phyloP scores from a whole-genome alignment of 2,329 filamentous ascomycete species.

The Cytospora piceae region DNA sequence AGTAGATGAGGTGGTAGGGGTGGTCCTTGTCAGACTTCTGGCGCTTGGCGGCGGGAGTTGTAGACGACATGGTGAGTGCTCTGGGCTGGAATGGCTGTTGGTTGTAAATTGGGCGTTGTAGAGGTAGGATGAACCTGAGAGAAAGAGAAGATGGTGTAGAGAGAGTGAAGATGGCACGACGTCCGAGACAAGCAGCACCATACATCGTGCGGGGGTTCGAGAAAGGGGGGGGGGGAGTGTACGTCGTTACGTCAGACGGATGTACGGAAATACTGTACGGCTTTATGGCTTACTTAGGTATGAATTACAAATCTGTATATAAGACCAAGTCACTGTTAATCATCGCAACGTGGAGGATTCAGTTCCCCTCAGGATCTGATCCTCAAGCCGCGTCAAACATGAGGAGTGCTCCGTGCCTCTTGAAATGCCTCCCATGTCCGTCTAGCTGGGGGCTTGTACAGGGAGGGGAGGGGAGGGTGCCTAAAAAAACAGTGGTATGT shows the following conservation, averaged over 20 bases:
- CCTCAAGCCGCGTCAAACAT: too few species aligned
- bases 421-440: too few species aligned
- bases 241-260: neutral
- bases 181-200: neutral
- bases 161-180: neutral
- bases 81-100: neutral
- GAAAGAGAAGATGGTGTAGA: neutral
- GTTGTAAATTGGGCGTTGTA: neutral
- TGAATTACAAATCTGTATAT: neutral
- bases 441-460: too few species aligned
- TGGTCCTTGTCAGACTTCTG: conserved; percentile 49
- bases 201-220: neutral
- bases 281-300: too few species aligned
- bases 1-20: conserved; percentile 71
- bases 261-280: neutral
- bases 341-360: neutral
- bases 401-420: too few species aligned
- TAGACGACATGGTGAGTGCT: conserved; percentile 17
- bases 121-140: too few species aligned
- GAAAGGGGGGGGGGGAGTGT: too few species aligned
- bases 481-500: too few species aligned
- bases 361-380: neutral
- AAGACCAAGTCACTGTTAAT: too few species aligned
- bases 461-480: too few species aligned
- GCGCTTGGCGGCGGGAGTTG: conserved; percentile 38